Evolutionary conservation across 2,329 filamentous ascomycete genomes (phyloP).

Genomic region (Alternaria gaisen): DNA sequence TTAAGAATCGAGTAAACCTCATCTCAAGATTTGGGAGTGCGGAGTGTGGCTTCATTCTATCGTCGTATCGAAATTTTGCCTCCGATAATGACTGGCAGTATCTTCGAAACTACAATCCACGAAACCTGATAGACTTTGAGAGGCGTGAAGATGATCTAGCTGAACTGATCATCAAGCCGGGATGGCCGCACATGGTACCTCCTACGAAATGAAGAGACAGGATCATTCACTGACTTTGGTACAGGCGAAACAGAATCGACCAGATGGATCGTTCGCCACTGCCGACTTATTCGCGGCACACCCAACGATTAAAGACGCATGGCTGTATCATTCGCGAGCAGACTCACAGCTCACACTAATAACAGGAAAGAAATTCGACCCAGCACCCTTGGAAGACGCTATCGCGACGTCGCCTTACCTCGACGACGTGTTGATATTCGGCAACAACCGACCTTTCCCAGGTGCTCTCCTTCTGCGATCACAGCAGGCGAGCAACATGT

Average conservation of each 20-base stretch:
- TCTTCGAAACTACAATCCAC: slow-evolving; percentile 56
- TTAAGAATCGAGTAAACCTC: slow-evolving; percentile 62
- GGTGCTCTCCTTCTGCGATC: slow-evolving; percentile 65
- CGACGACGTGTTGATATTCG: slow-evolving; percentile 68
- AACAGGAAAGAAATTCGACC: slow-evolving; percentile 76
- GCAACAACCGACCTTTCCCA: slow-evolving; percentile 64
- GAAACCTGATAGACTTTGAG: slow-evolving; percentile 59
- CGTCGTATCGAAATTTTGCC: slow-evolving; percentile 65
- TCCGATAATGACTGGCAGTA: slow-evolving; percentile 69
- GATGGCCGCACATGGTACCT: slow-evolving; percentile 66
- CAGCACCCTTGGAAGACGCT: slow-evolving; percentile 66
- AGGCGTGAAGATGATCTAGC: slow-evolving; percentile 51
- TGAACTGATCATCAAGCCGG: slow-evolving; percentile 64
- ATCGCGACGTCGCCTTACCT: slow-evolving; percentile 60
- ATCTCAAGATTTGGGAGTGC: slow-evolving; percentile 71
- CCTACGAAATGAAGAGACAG: not conserved
- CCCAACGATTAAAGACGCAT: slow-evolving; percentile 60
- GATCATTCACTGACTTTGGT: slow-evolving; percentile 1
- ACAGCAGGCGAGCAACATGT: slow-evolving; percentile 28
- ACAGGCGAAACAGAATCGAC: slow-evolving; percentile 64
- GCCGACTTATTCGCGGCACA: slow-evolving; percentile 70
- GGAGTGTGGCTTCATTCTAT: slow-evolving; percentile 72
- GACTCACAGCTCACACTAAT: slow-evolving; percentile 70
- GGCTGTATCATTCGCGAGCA: slow-evolving; percentile 69
- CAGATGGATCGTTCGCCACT: slow-evolving; percentile 69